Evolutionary conservation across 2,329 filamentous ascomycete species (phyloP), one percentile per base, ranked within the genome.

Genomic region (Penicillium sp.): DNA sequence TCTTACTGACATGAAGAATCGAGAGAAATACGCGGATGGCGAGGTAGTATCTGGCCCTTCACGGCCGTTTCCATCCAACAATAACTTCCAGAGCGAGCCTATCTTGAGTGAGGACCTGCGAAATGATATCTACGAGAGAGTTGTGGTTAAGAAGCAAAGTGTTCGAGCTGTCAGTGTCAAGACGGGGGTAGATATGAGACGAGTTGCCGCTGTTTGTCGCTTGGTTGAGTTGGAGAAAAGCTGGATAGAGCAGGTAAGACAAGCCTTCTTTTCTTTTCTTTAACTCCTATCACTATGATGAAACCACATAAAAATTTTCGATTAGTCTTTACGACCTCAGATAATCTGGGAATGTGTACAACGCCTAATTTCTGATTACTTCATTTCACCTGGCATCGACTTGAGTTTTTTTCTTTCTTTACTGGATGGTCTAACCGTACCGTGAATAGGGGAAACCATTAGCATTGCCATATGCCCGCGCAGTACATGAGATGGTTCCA

Each of bases 281-380:
- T 19, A 35, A 38, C 47, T 26, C 59, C n/a, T 21, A 26, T 30
- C 71, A 59, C 64, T 64, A 83, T 90, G 88, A 91, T 91, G 89
- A 91, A 85, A 83, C 81, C 87, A 85, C 48, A 58, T 77, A 82
- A 86, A 87, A 89, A 88, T 86, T 90, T 83, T 87, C 94, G 94
- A 97, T 98, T 97, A 97, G 94, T 98, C 94, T 97, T 96, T 85
- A 97, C 97, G 93, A 98, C 93, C 88, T 79, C 71, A 68, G 66
- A 67, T 60, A 29, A 31, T 15, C 70, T 69, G 73, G 73, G 73
- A 88, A 76, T 97, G 80, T 71, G 78, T 78, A 77, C 71, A 86
- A 85, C 89, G 86, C 90, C 87, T 69, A 68, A 64, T 68, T 60
- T 66, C 72, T 74, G 71, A 70, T 64, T 61, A 64, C 54, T 61